Base-by-base conservation (phyloP, 1,284 basidiomycete species). In the Malassezia sympodialis region DNA sequence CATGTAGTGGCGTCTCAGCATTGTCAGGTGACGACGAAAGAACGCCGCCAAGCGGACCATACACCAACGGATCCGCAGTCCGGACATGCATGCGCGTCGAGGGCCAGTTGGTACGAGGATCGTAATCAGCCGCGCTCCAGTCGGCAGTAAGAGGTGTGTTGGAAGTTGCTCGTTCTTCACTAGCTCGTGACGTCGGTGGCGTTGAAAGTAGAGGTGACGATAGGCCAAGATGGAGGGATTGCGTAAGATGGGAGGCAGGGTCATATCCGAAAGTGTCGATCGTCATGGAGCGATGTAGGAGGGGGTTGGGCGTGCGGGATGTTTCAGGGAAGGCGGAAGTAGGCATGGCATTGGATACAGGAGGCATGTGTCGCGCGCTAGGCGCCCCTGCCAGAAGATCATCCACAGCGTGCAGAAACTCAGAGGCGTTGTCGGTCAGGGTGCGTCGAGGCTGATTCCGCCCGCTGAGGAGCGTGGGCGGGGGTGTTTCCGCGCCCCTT, bases 321-420 rank as follows among this genome's bases (percentile, higher is more conserved):
- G 19, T 32, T 6, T 49, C 46, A 32, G 28, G 28, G 12, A 14
- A 28, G 24, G 34, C 17, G 17, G 31, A 23, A 14, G n/a, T 35
- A 12, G 37, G 37, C 23, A 37, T 35, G 11, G 19, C 19, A 39
- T 39, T 39, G 37, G 37, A 19, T 21, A 21, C 8, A n/a, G 37
- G 37, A 5, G 37, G 15, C 37, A 39, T 39, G 37, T 39, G 37
- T 19, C 37, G n/a, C n/a, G n/a, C 12, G 19, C 24, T 17, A n/a
- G 41, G 24, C 8, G 8, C 41, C 21, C 31, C 15, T 6, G 27
- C 46, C 14, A 49, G 34, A 26, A 49, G 21, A 37, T 49, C 46
- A 15, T 49, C 46, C 23, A 49, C 46, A 37, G 53, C 53, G 37
- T 44, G 31, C 32, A 56, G n/a, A 39, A 51, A 50, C 23, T 56